A percentile compares a stretch with the other conserved stretches of the same genome.
These are phyloP conservation scores for Oligophagozyma castellii DNA, from an alignment of 1,139 yeast genomes.

Conservation along the genomic window DNA sequence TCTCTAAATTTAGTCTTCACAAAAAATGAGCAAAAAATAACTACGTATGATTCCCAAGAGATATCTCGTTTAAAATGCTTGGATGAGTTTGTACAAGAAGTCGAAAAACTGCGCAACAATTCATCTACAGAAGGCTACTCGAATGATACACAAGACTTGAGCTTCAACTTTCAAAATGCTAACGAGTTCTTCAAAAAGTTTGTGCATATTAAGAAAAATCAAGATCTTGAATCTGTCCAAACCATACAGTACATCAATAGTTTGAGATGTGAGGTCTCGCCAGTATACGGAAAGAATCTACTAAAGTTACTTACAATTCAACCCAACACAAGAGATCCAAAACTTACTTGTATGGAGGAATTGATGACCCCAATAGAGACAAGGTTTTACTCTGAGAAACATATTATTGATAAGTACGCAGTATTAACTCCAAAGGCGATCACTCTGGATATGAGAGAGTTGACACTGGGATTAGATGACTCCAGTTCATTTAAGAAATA, in stretches of 20 bases:
- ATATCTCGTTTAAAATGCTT: constrained; percentile 36
- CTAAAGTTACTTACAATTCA: constrained; percentile 21
- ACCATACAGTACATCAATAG: constrained; percentile 53
- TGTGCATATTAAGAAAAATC: constrained; percentile 37
- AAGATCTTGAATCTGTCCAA: constrained; percentile 36
- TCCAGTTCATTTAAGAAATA: constrained; percentile 12
- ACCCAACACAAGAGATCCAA: constrained; percentile 1
- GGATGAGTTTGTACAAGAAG: constrained; percentile 31
- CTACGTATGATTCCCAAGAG: constrained; percentile 37
- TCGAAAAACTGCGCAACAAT: constrained; percentile 27
- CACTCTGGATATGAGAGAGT: constrained; percentile 57
- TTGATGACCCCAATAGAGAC: constrained; percentile 25
- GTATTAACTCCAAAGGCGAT: constrained; percentile 84
- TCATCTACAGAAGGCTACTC: constrained; percentile 5
- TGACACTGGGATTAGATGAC: constrained; percentile 25
- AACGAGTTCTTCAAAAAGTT: constrained; percentile 47
- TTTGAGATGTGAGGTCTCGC: constrained; percentile 43
- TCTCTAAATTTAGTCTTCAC: constrained; percentile 51
- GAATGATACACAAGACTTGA: constrained; percentile 23
- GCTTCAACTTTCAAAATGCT: constrained; percentile 26
- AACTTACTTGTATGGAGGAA: constrained; percentile 11
- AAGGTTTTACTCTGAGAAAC: constrained; percentile 29
- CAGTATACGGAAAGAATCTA: constrained; percentile 42
- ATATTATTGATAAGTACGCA: constrained; percentile 58
- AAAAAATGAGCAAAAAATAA: constrained; percentile 30